These are phyloP conservation scores for Stylonectria norvegica DNA, from an alignment of 2,329 filamentous ascomycete species.

Conservation along the genomic window DNA sequence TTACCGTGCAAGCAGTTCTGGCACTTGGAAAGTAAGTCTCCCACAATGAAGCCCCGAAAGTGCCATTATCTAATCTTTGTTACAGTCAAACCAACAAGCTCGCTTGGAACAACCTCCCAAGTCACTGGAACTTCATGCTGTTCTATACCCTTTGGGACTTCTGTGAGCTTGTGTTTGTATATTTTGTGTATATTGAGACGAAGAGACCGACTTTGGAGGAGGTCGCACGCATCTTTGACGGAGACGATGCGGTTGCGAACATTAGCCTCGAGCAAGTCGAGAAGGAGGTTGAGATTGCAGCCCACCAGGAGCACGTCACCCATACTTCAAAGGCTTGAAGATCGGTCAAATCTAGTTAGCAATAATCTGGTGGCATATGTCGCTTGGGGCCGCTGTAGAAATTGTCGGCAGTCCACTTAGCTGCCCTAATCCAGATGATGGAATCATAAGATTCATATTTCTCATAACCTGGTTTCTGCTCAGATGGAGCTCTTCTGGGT, in stretches of 20 bases:
- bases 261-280: constrained; percentile 51
- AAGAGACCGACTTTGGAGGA: constrained; percentile 62
- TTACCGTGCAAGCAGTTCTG: constrained; percentile 56
- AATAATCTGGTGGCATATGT: too few species aligned
- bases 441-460: too few species aligned
- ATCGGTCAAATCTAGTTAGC: too few species aligned
- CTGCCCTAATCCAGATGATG: too few species aligned
- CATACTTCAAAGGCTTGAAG: not conserved
- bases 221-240: constrained; percentile 62
- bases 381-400: too few species aligned
- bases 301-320: not conserved
- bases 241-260: constrained; percentile 49
- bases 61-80: not conserved
- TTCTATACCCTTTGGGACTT: constrained; percentile 61
- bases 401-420: too few species aligned
- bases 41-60: not conserved
- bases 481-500: too few species aligned
- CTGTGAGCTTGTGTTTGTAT: constrained; percentile 56
- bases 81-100: constrained; percentile 56
- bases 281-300: constrained; percentile 37
- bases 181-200: constrained; percentile 66
- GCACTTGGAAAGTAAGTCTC: constrained; percentile 54
- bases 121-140: constrained; percentile 61
- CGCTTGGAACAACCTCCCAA: constrained; percentile 54
- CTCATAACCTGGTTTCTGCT: too few species aligned